phyloP scores from a whole-genome alignment of 495 filamentous ascomycete genomes.

The Penicillium canariense region DNA sequence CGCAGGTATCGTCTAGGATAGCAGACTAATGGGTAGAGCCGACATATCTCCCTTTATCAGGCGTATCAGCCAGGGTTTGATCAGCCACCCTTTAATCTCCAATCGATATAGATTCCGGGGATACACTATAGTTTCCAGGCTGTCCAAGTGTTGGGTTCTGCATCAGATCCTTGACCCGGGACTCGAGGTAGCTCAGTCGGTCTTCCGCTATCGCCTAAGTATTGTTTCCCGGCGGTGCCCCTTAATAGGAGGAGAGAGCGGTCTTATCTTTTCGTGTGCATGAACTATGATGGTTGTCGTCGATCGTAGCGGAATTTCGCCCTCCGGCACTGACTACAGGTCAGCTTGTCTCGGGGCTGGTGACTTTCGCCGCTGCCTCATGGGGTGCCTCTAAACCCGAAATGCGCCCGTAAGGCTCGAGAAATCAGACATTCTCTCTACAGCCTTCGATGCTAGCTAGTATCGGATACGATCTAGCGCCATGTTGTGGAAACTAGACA shows the following conservation, averaged over 20 bases:
- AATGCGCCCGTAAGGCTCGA: not conserved
- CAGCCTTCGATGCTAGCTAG: not conserved
- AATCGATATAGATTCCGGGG: not conserved
- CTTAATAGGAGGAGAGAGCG: not conserved
- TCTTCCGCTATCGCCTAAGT: conserved; percentile 3
- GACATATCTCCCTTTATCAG: conserved; percentile 8
- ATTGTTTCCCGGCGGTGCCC: not conserved
- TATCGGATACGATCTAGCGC: not conserved
- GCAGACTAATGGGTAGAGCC: conserved; percentile 14
- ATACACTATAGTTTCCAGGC: not conserved
- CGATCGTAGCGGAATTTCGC: not conserved
- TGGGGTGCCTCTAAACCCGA: not conserved
- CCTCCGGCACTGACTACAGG: not conserved
- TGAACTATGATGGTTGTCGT: not conserved
- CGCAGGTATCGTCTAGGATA: conserved; percentile 11
- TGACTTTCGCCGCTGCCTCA: not conserved
- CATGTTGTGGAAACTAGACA: not conserved
- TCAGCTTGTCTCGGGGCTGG: not conserved
- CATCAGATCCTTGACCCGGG: conserved; percentile 5
- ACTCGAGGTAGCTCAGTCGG: conserved; percentile 6
- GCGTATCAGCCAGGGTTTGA: not conserved
- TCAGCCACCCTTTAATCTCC: not conserved
- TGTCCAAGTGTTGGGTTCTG: not conserved
- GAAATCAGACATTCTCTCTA: not conserved
- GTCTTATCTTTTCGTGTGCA: not conserved